Base-by-base conservation (phyloP, 495 filamentous ascomycete species). In the Chaetomium fimeti region DNA sequence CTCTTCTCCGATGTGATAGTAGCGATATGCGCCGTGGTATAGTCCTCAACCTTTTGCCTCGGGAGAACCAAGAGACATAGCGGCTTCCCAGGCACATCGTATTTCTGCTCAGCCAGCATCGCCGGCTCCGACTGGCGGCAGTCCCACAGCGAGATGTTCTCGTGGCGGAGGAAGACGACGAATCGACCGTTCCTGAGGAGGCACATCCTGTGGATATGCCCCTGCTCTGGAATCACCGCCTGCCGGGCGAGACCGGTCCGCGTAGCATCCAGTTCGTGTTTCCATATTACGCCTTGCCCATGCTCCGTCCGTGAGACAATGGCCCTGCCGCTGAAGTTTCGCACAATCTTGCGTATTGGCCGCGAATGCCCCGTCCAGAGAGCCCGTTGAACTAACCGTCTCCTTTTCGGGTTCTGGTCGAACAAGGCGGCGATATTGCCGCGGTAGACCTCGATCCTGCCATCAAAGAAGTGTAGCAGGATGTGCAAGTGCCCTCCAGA, bases 391-490 rank as follows among this genome's bases (percentile, higher is more conserved):
- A 73, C 67, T 22, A 95, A 75, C 9, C 92, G 84, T 56, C 83
- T 81, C n/a, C 78, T 74, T 38, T 85, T 85, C 20, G 88, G 84
- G 13, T 87, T 84, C 11, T 89, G 89, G 75, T 94, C 94, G 63
- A 98, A 90, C 16, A 98, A 77, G 51, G 87, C 80, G 66, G 95
- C 91, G 24, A 96, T 79, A 62, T 87, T 87, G 61, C 85, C 88
- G 64, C 91, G 85, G 72, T 90, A 91, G 79, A 91, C 91, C 65
- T 89, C 86, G 62, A 98, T 84, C 51, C 84, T 84, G 54, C 93
- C 93, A 65, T 96, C 91, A 68, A 96, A 96, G 68, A 88, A 85
- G 71, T 98, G 93, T 16, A 91, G 79, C 9, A 99, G 78, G n/a
- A 98, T 71, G 48, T 87, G 86, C 42, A 98, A 78, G 42, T 86